Evolutionary conservation across 1,139 yeast genomes (phyloP), one percentile per base, ranked within the genome.

Genomic region (Debaryomyces sp.): DNA sequence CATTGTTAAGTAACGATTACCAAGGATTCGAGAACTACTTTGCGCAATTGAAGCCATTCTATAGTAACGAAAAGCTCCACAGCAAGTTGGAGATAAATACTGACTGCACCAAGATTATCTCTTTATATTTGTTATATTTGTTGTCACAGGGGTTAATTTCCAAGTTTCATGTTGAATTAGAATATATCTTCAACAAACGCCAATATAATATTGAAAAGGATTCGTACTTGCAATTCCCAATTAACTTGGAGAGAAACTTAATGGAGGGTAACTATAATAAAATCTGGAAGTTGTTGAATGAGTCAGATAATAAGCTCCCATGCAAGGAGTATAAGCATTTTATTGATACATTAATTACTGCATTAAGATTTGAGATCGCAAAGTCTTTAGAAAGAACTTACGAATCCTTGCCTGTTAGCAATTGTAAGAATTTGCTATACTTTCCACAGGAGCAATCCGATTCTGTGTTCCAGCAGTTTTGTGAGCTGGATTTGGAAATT

Each of bases 261-360:
- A 91, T 94, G 89, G 99, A 94, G 67, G 99, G 99, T 41, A 88
- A 94, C 55, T 94, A 92, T 68, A 95, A 90, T 66, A 89, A 89
- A 70, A 94, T 94, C 47, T 89, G 96, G 89, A 86, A 85, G 58
- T 80, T 89, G 48, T 81, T 86, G 71, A 75, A 81, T 61, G 78
- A 79, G 46, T 84, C 84, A 15, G 67, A 77, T 15, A 62, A 63
- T 51, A 35, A 46, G 26, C 67, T 75, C 55, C 85, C 85, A 26
- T 79, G 84, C 57, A 72, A 77, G 45, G 90, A 86, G 62, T 85
- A 77, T 61, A 70, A 69, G 48, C 78, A 83, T 45, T 86, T 86
- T 63, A 80, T 81, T 47, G 80, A 75, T 43, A 82, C 89, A 26
- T 78, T 91, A 63, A 81, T 85, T 59, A 77, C 79, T 58, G 89